A percentile compares a stretch with the other conserved stretches of the same genome.
phyloP scores from a whole-genome alignment of 495 filamentous ascomycete species.

The Talaromyces proteolyticus region DNA sequence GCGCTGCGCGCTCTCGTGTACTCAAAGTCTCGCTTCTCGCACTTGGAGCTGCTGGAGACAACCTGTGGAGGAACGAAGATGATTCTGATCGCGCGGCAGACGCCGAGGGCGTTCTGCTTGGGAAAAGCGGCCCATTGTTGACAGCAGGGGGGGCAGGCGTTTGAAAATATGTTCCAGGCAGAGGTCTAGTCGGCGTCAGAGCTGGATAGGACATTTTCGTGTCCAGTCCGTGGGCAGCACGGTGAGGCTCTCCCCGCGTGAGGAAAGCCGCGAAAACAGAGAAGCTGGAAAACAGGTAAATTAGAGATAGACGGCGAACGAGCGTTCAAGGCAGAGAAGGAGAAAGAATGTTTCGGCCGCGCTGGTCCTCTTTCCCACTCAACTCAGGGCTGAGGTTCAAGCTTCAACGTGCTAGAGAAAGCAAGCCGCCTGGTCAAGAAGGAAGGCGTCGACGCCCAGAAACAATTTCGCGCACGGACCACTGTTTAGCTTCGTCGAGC shows the following conservation, averaged over 20 bases:
- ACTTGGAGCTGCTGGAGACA: slow-evolving; percentile 28
- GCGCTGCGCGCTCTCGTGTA: slow-evolving; percentile 72
- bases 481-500: neutral
- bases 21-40: slow-evolving; percentile 39
- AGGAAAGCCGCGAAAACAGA: slow-evolving; percentile 9
- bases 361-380: neutral
- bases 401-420: slow-evolving; percentile 9
- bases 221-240: slow-evolving; percentile 19
- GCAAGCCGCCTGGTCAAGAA: slow-evolving; percentile 3
- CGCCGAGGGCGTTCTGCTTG: slow-evolving; percentile 16
- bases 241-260: slow-evolving; percentile 10
- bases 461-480: slow-evolving; percentile 34
- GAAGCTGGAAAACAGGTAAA: slow-evolving; percentile 6
- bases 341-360: too few species aligned
- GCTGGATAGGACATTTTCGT: slow-evolving; percentile 52
- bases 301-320: too few species aligned
- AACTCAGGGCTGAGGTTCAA: neutral
- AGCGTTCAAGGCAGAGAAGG: too few species aligned
- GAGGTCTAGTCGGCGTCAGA: slow-evolving; percentile 57
- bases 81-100: slow-evolving; percentile 17
- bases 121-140: slow-evolving; percentile 19
- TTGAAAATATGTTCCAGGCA: slow-evolving; percentile 70
- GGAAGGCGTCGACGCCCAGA: slow-evolving; percentile 6
- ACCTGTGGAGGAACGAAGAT: slow-evolving; percentile 25
- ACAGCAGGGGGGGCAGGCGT: slow-evolving; percentile 51